Evolutionary conservation across 106 monocot species (phyloP).

Genomic region (Triglochin maritima): DNA sequence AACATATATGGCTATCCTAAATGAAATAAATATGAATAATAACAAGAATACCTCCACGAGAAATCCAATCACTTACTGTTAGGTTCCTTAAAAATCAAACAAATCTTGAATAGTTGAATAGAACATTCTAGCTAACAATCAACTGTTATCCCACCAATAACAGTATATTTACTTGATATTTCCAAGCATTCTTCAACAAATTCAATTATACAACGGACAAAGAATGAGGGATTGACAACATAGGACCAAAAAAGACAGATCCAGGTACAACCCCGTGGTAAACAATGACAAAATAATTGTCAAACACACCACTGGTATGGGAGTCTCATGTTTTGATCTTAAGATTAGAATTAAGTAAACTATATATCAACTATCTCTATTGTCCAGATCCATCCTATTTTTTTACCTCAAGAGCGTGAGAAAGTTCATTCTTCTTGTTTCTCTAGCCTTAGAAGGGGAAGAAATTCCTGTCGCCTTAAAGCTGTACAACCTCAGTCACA

Average conservation of each 20-base stretch:
- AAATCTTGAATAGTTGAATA: no score
- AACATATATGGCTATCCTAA: no score
- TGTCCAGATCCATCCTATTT: background rate
- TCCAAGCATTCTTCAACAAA: background rate
- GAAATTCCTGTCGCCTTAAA: background rate
- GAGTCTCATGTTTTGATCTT: background rate
- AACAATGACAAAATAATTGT: background rate
- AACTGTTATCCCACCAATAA: no score
- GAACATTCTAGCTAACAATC: no score
- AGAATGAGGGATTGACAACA: background rate
- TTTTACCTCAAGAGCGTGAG: no score
- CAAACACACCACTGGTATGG: background rate
- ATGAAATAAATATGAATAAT: no score
- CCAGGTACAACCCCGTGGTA: background rate
- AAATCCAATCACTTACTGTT: no score
- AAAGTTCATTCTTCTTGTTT: no score
- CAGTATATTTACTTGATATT: background rate
- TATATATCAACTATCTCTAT: background rate
- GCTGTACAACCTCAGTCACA: slow-evolving; percentile 15
- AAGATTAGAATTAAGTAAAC: background rate
- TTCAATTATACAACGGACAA: background rate
- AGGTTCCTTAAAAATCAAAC: no score
- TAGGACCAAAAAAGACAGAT: background rate
- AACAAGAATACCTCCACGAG: no score
- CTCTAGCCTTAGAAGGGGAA: no score